A percentile compares a stretch with the other conserved stretches of the same genome.
Conservation (phyloP, 2,329 filamentous ascomycete species). For the Aspergillus sergii region DNA sequence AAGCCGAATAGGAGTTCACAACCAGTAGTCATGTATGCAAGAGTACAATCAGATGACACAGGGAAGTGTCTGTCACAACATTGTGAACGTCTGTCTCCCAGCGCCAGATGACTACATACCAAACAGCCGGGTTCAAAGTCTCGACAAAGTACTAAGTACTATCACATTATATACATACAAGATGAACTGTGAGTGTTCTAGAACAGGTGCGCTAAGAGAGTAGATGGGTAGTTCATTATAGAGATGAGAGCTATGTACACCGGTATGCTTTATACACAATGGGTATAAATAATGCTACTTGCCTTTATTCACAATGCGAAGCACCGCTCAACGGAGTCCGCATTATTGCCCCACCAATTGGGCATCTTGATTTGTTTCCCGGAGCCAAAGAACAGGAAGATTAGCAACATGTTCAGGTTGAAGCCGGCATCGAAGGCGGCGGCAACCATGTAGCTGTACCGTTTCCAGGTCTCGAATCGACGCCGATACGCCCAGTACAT, state of each 20-base stretch:
- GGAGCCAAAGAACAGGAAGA: conserved; percentile 63
- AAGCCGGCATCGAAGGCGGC: conserved; percentile 66
- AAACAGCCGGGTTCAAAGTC: neutral
- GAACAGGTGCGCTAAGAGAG: neutral
- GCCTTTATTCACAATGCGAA: conserved; percentile 49
- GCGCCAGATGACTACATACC: neutral
- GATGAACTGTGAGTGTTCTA: neutral
- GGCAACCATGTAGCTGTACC: conserved; percentile 64
- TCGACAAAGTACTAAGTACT: neutral
- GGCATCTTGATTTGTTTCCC: conserved; percentile 62
- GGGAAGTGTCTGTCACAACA: no score
- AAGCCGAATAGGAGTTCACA: neutral
- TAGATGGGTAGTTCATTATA: neutral
- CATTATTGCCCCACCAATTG: conserved; percentile 67
- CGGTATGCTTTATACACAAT: neutral
- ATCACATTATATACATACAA: neutral
- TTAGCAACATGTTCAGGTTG: conserved; percentile 63
- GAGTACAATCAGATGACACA: neutral
- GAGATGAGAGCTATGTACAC: neutral
- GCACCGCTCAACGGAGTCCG: conserved; percentile 58
- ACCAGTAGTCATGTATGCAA: neutral
- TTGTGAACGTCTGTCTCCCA: no score
- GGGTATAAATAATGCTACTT: no score
- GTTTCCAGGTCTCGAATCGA: conserved; percentile 60
- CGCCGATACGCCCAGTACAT: conserved; percentile 63